Evolutionary conservation across 2,329 filamentous ascomycete genomes (phyloP).

Genomic region (Penicillium vulpinum): DNA sequence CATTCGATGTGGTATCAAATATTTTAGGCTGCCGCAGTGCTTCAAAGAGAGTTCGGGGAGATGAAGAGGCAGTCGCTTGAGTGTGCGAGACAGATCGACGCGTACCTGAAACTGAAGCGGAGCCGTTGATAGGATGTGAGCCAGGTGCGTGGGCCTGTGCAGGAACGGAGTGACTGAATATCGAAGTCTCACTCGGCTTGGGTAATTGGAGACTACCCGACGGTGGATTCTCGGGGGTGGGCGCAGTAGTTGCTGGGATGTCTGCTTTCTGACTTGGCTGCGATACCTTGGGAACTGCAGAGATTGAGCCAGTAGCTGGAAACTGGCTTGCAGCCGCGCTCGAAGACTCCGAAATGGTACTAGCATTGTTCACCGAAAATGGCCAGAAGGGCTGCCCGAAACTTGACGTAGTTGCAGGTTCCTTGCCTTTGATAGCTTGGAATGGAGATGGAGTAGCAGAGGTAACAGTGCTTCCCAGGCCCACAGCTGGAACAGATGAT

Average conservation of each 20-base stretch:
- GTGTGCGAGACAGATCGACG: not conserved
- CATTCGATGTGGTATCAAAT: conserved; percentile 5
- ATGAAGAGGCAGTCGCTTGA: not conserved
- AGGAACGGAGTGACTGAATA: not conserved
- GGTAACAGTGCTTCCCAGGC: not conserved
- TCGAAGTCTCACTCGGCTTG: not conserved
- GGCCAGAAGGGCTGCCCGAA: not conserved
- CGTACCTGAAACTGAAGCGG: not conserved
- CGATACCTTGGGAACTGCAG: not conserved
- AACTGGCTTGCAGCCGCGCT: not conserved
- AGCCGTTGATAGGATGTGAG: not conserved
- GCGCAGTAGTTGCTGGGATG: not conserved
- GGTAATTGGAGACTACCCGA: not conserved
- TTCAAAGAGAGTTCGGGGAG: conserved; percentile 5
- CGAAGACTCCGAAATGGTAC: not conserved
- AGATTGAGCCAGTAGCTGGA: not conserved
- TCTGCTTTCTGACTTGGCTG: not conserved
- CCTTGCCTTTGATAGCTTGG: not conserved
- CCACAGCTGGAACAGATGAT: not conserved
- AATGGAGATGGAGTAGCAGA: not conserved
- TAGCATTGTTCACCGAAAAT: not conserved
- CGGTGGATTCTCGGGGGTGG: not conserved
- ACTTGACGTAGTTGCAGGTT: not conserved
- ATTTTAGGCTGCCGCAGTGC: conserved; percentile 7
- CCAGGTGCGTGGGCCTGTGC: not conserved